Evolutionary conservation across 225 moss, liverwort and hornwort species (phyloP).

Genomic region (Polytrichum commune): DNA sequence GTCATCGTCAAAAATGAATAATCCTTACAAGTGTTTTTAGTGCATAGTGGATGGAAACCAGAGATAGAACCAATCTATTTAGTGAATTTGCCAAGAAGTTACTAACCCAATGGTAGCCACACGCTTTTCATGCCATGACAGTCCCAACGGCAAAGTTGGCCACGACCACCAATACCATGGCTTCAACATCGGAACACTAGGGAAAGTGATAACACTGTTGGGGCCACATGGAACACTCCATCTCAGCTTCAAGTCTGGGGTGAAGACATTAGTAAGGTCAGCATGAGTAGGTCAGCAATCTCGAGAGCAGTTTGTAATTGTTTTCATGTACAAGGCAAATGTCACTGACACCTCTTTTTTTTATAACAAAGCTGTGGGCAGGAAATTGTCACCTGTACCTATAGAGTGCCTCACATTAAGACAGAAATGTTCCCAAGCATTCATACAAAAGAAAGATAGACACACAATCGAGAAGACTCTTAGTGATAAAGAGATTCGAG

Average conservation of each 20-base stretch:
- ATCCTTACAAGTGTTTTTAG: too few species aligned
- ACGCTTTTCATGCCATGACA: conserved; percentile 88
- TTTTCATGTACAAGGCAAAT: too few species aligned
- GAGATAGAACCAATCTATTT: too few species aligned
- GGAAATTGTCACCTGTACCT: background rate
- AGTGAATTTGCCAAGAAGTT: background rate
- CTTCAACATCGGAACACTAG: conserved; percentile 87
- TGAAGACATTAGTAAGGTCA: too few species aligned
- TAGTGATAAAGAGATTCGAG: background rate
- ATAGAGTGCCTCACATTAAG: conserved; percentile 2
- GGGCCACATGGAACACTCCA: conserved; percentile 95
- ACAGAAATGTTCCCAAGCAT: background rate
- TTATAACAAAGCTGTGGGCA: background rate
- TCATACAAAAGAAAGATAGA: background rate
- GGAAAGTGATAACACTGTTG: conserved; percentile 93
- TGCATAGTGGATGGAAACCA: too few species aligned
- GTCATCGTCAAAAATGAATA: too few species aligned
- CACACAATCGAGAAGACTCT: too few species aligned
- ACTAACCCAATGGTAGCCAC: conserved; percentile 79
- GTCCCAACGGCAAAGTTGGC: conserved; percentile 87
- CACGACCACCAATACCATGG: conserved; percentile 99
- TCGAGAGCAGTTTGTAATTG: too few species aligned
- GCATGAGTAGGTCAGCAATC: too few species aligned
- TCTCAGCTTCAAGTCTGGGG: conserved; percentile 78
- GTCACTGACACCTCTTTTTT: background rate